These are phyloP conservation scores for Musa beccarii DNA, from an alignment of 176 grass and related monocot species.

Conservation along the genomic window DNA sequence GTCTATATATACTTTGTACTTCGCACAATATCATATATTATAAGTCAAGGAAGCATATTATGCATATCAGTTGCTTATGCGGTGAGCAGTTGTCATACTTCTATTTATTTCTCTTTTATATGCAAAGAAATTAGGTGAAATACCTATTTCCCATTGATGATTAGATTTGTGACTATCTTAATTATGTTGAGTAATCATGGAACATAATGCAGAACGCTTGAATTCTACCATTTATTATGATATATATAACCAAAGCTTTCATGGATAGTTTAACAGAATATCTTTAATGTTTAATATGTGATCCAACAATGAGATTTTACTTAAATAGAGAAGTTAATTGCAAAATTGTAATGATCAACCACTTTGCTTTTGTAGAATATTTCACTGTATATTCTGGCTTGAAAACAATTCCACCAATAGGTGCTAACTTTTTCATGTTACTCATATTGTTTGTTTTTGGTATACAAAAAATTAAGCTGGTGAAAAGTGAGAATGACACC, in stretches of 20 bases:
- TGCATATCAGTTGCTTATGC: conserved; percentile 64
- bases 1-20: conserved; percentile 52
- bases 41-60: conserved; percentile 79
- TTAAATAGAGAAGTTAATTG: background rate
- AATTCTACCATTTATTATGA: background rate
- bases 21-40: conserved; percentile 53
- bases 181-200: background rate
- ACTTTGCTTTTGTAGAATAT: background rate
- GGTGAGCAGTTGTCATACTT: conserved; percentile 17
- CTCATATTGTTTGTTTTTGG: too few relatives aligned
- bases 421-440: too few relatives aligned
- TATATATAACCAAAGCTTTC: background rate
- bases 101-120: background rate
- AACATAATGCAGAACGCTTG: background rate
- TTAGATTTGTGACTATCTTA: background rate
- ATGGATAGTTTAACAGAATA: background rate
- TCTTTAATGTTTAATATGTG: background rate
- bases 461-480: too few relatives aligned
- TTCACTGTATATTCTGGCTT: background rate
- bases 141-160: background rate
- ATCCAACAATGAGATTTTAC: background rate
- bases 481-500: too few relatives aligned
- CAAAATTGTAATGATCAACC: background rate
- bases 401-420: too few relatives aligned
- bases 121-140: background rate